phyloP scores from a whole-genome alignment of 1,139 yeast genomes.

The Pichia sp. region DNA sequence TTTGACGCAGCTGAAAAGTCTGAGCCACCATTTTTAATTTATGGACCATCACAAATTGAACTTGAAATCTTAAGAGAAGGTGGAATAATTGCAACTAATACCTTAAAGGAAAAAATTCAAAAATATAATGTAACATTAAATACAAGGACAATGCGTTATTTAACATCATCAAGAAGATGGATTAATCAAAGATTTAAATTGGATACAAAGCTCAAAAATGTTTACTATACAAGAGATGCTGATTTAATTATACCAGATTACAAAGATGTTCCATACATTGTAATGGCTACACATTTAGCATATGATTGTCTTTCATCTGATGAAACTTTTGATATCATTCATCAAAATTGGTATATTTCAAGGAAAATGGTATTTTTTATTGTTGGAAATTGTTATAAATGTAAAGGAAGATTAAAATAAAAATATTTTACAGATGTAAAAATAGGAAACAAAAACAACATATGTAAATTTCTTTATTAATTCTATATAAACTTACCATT shows the following conservation, averaged over 20 bases:
- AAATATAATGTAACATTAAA: constrained; percentile 22
- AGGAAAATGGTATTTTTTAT: constrained; percentile 24
- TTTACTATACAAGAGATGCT: constrained; percentile 25
- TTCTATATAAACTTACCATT: too few relatives aligned
- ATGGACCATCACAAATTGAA: constrained; percentile 29
- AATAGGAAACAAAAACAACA: too few relatives aligned
- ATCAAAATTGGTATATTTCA: constrained; percentile 28
- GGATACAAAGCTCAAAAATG: constrained; percentile 17
- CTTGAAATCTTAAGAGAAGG: constrained; percentile 24
- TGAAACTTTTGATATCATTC: constrained; percentile 25
- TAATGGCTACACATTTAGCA: constrained; percentile 26
- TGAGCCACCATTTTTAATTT: constrained; percentile 24
- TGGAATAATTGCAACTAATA: constrained; percentile 26
- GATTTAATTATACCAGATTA: constrained; percentile 28
- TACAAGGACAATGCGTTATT: constrained; percentile 26
- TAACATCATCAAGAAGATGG: constrained; percentile 29
- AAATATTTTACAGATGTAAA: too few relatives aligned
- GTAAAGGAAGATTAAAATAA: constrained; percentile 5
- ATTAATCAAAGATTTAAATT: constrained; percentile 28
- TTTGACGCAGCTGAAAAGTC: constrained; percentile 7
- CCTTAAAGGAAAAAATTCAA: constrained; percentile 22
- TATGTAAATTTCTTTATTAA: background rate
- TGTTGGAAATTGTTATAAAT: constrained; percentile 13
- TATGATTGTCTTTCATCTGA: constrained; percentile 19
- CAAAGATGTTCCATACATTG: constrained; percentile 25